Evolutionary conservation across 2,329 filamentous ascomycete genomes (phyloP), one percentile per base, ranked within the genome.

Genomic region (Teratosphaeria pseudoeucalypti): DNA sequence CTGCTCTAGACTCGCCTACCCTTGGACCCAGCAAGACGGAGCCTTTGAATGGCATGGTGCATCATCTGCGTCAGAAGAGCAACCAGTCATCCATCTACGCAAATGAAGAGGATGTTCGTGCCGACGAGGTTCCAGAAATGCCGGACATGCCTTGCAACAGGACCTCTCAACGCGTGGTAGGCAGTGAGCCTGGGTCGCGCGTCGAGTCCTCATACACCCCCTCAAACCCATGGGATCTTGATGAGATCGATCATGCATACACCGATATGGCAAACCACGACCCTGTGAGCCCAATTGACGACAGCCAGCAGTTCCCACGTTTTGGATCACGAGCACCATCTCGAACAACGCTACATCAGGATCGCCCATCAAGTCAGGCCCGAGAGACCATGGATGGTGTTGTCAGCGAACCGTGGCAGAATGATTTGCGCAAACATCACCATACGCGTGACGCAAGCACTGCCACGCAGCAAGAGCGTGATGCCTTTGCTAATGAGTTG

Each of bases 31-130:
- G 78, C 16, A 76, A 77, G 43, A 64, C 66, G 26, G 60, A 72
- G 19, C 90, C 89, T 0, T 78, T 96, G 16, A 92, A 87, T 56
- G 68, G 67, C 54, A 68, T 73, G 67, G 66, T 73, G 56, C 70
- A 92, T 62, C 94, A 97, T 77, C 77, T 97, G 49, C 85, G 94
- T 56, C 85, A 85, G 37, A 85, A 87, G 63, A 97, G 92, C 74
- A 87, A 86, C 60, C 82, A 85, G 14, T 97, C 92, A 0, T 95
- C 90, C 0, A 80, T 94, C 29, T 90, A 90, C n/a, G 73, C 68
- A 5, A 57, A 60, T 11, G 68, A 73, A 32, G 69, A 73, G 65
- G 84, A 82, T 29, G 76, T 75, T 59, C 75, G 74, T 27, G 77
- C 77, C 11, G 65, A 66, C 12, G 64, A 66, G 12, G 57, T 64